Base-by-base conservation (phyloP, 2,329 filamentous ascomycete genomes). In the Pyrenochaeta sp. region DNA sequence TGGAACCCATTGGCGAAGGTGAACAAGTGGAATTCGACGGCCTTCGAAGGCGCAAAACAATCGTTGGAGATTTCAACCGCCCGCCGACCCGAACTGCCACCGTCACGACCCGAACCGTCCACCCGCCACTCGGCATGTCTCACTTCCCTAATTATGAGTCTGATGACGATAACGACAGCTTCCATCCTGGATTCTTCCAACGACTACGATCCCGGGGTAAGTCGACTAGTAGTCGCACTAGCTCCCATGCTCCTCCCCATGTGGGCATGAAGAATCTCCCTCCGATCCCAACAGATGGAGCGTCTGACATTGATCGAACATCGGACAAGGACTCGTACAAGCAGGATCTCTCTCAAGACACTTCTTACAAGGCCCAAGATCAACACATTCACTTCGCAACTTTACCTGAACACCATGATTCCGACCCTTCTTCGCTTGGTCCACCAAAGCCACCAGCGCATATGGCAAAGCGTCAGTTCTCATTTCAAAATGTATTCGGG, bases 21-120 rank as follows among this genome's bases (percentile, higher is more conserved):
- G 90, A 91, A 17, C 78, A 84, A 20, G 87, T 90, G 50, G 91
- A 97, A 72, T 99, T 91, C 86, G 94, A 97, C 72, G 94, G 94
- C 4, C 74, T 99, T 37, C 82, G 93, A 60, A 81, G 91, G 59
- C 81, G 94, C 38, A 83, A 77, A 65, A 86, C 83, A 2, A 69
- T 84, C 30, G 53, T 80, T 14, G 31, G 31, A 4, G 77, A 75
- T 17, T 67, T 75, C 27, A 76, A 75, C 32, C 52, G 58, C 15
- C 55, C 53, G 21, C 20, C 72, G 52, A 35, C 53, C 3, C 60
- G 62, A 26, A 56, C 44, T 31, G 54, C 45, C 14, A 74, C 76
- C 4, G 57, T 81, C 11, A 67, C 69, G 14, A 61, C 71, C 58
- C 82, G 77, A 55, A 80, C 77, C 0, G 56, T 79, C 0, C 89